Evolutionary conservation across 345 rosid genomes (phyloP), one percentile per base, ranked within the genome.

Genomic region (Reutealis trisperma): DNA sequence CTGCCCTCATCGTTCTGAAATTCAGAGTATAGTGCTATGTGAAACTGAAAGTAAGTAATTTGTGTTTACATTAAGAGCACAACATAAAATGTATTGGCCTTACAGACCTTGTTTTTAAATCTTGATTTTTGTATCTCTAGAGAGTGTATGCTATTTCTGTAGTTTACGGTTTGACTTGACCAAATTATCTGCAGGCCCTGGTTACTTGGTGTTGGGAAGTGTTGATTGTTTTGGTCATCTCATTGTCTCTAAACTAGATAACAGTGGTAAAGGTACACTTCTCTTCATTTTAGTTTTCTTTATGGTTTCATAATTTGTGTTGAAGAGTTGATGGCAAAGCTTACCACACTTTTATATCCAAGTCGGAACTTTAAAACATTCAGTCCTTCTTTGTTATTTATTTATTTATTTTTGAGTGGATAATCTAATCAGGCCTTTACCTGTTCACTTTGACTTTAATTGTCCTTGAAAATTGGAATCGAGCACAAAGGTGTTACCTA

Each of bases 1-100:
- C 66, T 91, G 91, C 77, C 91, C 91, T 4, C 95, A 88, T 84
- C 90, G 87, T 58, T 37, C 89, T 0, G 95, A 91, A 84, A 87
- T 89, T 37, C 93, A 89, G 81, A 87, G 91, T 74, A 74, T 91
- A 59, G 87, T 73, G 14, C 87, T 89, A 42, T 63, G 83, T 22
- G 88, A 86, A 76, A 80, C 84, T 51, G 84, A 85, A 61, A 68
- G 95, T 88, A 73, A 80, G 92, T 78, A 63, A n/a, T 65, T 55
- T 24, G n/a, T 8, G 22, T 30, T 64, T 64, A 32, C 8, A 30
- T 18, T 64, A 34, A 64, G 6, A 14, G 54, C 54, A 25, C 41
- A 37, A 37, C 0, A 4, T 5, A 37, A 37, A 34, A 34, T 34
- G 37, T 34, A 2, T 4, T 34, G 37, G 41, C 41, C 27, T 68